Conservation (phyloP, 768 basidiomycete species). For the Psilocybe subaeruginosa region DNA sequence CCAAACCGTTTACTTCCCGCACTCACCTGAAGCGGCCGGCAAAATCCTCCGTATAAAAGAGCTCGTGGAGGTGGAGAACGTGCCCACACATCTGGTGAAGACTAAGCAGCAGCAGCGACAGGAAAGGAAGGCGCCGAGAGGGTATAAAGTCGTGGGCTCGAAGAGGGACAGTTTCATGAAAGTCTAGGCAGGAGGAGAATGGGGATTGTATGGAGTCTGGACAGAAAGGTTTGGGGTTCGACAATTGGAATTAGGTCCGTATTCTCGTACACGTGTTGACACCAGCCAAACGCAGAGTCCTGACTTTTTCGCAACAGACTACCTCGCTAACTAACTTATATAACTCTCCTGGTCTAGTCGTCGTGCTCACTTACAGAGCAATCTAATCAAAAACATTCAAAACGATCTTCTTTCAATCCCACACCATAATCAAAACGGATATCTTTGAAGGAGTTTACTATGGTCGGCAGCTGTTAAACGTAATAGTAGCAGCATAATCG, state of each 20-base stretch:
- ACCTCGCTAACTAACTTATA: neutral
- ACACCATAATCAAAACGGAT: neutral
- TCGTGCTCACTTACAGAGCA: neutral
- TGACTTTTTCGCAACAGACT: neutral
- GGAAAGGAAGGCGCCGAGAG: conserved; percentile 68
- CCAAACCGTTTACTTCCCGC: conserved; percentile 83
- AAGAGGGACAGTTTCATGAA: conserved; percentile 36
- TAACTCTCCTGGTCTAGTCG: neutral
- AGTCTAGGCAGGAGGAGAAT: conserved; percentile 12
- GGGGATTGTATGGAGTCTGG: neutral
- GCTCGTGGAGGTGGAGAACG: conserved; percentile 86
- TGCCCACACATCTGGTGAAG: conserved; percentile 65
- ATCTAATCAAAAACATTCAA: neutral
- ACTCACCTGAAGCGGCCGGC: conserved; percentile 76
- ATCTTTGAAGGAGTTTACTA: neutral
- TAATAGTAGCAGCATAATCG: too few relatives aligned
- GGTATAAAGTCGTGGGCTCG: conserved; percentile 61
- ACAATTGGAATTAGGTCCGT: neutral
- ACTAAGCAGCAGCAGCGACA: conserved; percentile 70
- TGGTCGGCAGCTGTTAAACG: too few relatives aligned
- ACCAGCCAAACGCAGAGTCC: neutral
- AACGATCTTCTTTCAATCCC: neutral
- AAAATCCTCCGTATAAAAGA: conserved; percentile 91
- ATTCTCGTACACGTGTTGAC: neutral
- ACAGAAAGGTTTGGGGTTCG: neutral